Percentiles rank a stretch among this genome's conserved stretches.
Conservation (phyloP, 169 alveolate species). For the Cryptosporidium xiaoi region DNA sequence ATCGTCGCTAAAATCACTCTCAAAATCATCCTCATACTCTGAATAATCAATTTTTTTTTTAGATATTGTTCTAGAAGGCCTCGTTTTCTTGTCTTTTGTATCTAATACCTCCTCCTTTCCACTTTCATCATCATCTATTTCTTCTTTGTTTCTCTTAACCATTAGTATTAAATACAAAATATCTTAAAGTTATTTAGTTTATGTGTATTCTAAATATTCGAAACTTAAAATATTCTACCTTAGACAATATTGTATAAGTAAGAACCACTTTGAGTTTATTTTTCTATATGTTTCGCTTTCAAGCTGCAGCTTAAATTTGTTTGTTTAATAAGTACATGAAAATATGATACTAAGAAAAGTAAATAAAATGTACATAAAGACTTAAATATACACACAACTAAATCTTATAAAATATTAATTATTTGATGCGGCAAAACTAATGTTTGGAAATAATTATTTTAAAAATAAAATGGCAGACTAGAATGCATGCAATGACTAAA, state of each 20-base stretch:
- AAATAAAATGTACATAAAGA: background rate
- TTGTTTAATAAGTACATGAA: background rate
- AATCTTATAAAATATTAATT: background rate
- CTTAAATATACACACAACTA: background rate
- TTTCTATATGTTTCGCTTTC: too few species aligned
- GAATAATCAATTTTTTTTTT: slow-evolving; percentile 31
- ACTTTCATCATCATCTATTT: slow-evolving; percentile 41
- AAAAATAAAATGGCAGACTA: background rate
- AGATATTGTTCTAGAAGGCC: slow-evolving; percentile 26
- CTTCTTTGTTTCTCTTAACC: slow-evolving; percentile 41
- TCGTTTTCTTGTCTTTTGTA: slow-evolving; percentile 2
- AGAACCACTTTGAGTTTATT: background rate
- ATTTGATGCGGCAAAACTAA: background rate
- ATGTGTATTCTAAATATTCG: background rate
- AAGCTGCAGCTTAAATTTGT: too few species aligned
- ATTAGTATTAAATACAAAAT: background rate
- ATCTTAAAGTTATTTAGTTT: too few species aligned
- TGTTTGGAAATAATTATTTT: background rate
- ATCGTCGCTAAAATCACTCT: slow-evolving; percentile 33
- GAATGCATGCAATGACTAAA: background rate
- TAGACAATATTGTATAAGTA: background rate
- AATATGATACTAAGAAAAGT: background rate
- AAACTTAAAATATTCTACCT: background rate
- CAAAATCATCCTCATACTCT: slow-evolving; percentile 56
- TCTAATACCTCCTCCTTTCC: slow-evolving; percentile 1